A percentile compares a stretch with the other conserved stretches of the same genome.
These are phyloP conservation scores for Exophiala calicioides DNA, from an alignment of 2,329 filamentous ascomycete genomes.

Conservation along the genomic window DNA sequence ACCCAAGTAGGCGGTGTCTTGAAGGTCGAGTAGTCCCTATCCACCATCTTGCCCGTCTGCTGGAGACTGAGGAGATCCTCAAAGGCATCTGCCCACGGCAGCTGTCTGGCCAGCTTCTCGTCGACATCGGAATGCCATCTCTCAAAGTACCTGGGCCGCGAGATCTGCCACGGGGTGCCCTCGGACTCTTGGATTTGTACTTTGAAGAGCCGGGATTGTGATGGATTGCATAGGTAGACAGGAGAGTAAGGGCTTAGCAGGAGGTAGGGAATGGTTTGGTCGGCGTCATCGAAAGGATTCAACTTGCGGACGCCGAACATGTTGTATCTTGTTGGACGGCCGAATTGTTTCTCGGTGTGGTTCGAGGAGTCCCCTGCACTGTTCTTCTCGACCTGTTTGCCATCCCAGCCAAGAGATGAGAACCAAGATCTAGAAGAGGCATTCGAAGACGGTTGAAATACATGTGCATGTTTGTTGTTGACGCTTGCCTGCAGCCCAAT, in stretches of 20 bases:
- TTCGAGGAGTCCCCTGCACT: background rate
- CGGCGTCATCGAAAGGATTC: slow-evolving; percentile 38
- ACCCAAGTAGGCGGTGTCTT: slow-evolving; percentile 42
- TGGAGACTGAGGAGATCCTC: slow-evolving; percentile 58
- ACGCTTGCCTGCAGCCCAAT: slow-evolving; percentile 1
- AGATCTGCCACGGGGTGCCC: slow-evolving; percentile 23
- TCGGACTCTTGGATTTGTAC: slow-evolving; percentile 23
- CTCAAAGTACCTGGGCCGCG: slow-evolving; percentile 22
- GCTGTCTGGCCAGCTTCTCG: slow-evolving; percentile 38
- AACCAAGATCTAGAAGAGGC: slow-evolving; percentile 15
- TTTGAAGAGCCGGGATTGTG: slow-evolving; percentile 23
- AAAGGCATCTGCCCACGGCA: slow-evolving; percentile 59
- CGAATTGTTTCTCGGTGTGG: background rate
- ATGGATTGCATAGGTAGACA: slow-evolving; percentile 34
- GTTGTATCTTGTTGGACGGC: slow-evolving; percentile 17
- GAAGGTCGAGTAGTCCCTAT: slow-evolving; percentile 32
- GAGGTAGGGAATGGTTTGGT: slow-evolving; percentile 43
- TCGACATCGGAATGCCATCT: slow-evolving; percentile 33
- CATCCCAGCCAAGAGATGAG: slow-evolving; percentile 24
- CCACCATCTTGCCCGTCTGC: slow-evolving; percentile 46
- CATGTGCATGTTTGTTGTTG: slow-evolving; percentile 3
- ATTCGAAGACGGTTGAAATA: slow-evolving; percentile 6
- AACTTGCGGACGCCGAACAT: slow-evolving; percentile 18
- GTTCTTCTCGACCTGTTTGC: slow-evolving; percentile 15
- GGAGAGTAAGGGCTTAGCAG: slow-evolving; percentile 57